A percentile compares a stretch with the other conserved stretches of the same genome.
Conservation (phyloP, 2,329 filamentous ascomycete species). For the Proliferodiscus dingleyae region DNA sequence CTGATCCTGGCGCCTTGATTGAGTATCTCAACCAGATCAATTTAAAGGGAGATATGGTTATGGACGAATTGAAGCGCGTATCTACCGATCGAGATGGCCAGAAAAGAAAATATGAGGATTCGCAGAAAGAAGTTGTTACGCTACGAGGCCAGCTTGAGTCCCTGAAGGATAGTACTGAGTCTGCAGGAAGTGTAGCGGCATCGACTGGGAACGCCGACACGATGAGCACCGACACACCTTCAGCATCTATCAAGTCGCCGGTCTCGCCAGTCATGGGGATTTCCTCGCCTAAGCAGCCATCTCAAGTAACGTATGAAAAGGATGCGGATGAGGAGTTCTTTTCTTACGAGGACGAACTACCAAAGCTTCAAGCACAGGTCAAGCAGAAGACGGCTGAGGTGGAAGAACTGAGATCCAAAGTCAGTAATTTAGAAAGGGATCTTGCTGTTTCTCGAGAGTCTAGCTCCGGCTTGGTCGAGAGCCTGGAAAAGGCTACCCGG, state of each 20-base stretch:
- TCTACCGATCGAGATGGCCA: slow-evolving; percentile 74
- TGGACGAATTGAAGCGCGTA: slow-evolving; percentile 87
- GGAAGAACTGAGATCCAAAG: slow-evolving; percentile 62
- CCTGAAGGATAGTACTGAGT: slow-evolving; percentile 41
- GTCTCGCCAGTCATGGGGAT: slow-evolving; percentile 44
- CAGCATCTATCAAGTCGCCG: slow-evolving; percentile 40
- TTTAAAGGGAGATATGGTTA: slow-evolving; percentile 83
- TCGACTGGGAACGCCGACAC: slow-evolving; percentile 22
- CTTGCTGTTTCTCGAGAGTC: slow-evolving; percentile 68
- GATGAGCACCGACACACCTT: slow-evolving; percentile 26
- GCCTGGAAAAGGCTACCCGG: slow-evolving; percentile 32
- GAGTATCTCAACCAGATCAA: slow-evolving; percentile 89
- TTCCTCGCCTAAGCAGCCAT: slow-evolving; percentile 45
- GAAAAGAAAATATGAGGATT: slow-evolving; percentile 70
- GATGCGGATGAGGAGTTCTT: slow-evolving; percentile 69
- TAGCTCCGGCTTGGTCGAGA: slow-evolving; percentile 55
- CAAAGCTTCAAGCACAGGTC: slow-evolving; percentile 71
- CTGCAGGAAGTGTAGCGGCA: slow-evolving; percentile 22
- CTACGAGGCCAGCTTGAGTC: slow-evolving; percentile 60
- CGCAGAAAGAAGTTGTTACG: slow-evolving; percentile 57
- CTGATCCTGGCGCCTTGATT: slow-evolving; percentile 74
- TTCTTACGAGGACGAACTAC: slow-evolving; percentile 84
- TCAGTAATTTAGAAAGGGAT: slow-evolving; percentile 64
- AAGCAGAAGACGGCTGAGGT: slow-evolving; percentile 67
- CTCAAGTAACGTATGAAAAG: slow-evolving; percentile 31